Evolutionary conservation across 78 protist genomes (phyloP), one percentile per base, ranked within the genome.

Genomic region (Creolimax fragrantissima): DNA sequence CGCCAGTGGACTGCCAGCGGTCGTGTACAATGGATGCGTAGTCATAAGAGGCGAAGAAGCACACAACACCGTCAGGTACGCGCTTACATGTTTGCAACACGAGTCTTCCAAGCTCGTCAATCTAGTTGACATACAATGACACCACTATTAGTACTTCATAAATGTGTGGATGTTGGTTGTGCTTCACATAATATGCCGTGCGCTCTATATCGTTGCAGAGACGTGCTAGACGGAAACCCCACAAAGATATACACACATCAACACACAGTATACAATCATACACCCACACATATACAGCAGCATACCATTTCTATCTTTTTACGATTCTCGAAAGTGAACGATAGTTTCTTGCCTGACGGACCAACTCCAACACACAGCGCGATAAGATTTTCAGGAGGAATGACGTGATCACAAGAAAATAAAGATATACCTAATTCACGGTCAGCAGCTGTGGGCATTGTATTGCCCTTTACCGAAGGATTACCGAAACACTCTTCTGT

Each of bases 21-120:
- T 84, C 44, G 32, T 37, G 6, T 5, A 93, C 90, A 3, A 7
- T 5, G 35, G 58, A 83, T 42, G 32, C 89, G 43, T 81, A 92
- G 32, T 35, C 88, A 84, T 96, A 96, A 0, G 97, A 96, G 35
- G 96, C 93, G 41, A 93, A 85, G 92, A 96, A 96, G 41, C 84
- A 43, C 3, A 96, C 96, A 6, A 96, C n/a, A 7, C 98, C 98
- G 43, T 45, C 94, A 5, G 97, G 97, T 2, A 95, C 95, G 17
- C 41, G 36, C 3, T 32, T 4, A 81, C 81, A 24, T 32, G 94
- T 37, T n/a, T 85, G 83, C 42, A 85, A 4, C 24, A 96, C 24
- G 43, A 39, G 11, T 43, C 45, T 42, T 4, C 95, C 95, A 6
- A 94, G 24, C 3, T 2, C 58, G 2, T 42, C 89, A 37, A 96